Evolutionary conservation across 2,329 filamentous ascomycete species (phyloP), one percentile per base, ranked within the genome.

Genomic region (Colletotrichum sp.): DNA sequence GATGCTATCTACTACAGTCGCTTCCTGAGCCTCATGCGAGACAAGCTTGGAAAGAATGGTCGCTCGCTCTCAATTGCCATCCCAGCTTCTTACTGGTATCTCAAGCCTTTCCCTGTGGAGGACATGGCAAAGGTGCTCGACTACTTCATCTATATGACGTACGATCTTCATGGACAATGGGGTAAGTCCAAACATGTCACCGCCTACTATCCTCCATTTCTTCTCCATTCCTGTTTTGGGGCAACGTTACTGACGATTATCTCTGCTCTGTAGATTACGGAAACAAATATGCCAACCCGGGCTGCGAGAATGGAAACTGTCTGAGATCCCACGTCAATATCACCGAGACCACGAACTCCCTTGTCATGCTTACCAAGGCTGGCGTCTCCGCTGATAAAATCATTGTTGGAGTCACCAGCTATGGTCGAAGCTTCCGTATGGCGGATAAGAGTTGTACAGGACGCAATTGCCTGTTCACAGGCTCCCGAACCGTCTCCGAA

Each of bases 111-210:
- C 67, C 81, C 81, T 5, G 78, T 84, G 32, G 34, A 74, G 6
- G 57, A 76, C 3, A 80, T 83, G 3, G 61, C 68, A 19, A n/a
- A 67, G 5, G 44, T 77, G 6, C 65, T 83, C 28, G 81, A 84
- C 76, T 83, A 83, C 72, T 78, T 84, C 19, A 78, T 83, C 15
- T 85, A 79, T 71, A 86, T 86, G 84, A 84, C 78, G 52, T 87
- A 86, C 63, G 84, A 86, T 71, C 78, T 85, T 2, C 28, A 81
- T 77, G 39, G 80, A 65, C 27, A 83, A 39, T 82, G 81, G 81
- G 83, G 84, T 34, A 75, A 77, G n/a, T 74, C 74, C 8, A 87
- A 85, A 72, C 57, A 71, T 15, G 80, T 72, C 63, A n/a, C 16
- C 36, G 36, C 36, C 36, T 44, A 19, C 16, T 8, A 44, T 19